phyloP scores from a whole-genome alignment of 192 early-diverging fungal species.

The Entomortierella parvispora region DNA sequence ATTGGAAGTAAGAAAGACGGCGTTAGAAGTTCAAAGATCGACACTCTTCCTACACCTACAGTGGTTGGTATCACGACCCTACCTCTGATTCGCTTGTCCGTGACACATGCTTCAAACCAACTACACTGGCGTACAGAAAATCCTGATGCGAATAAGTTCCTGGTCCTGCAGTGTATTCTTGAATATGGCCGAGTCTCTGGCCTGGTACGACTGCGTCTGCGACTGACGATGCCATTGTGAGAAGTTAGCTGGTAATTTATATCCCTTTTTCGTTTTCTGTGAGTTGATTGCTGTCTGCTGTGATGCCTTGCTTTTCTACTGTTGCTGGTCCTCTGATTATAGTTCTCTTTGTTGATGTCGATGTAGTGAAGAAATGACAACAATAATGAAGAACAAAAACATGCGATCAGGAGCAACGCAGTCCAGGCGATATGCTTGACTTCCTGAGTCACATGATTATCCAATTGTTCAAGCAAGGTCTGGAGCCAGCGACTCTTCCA shows the following conservation, averaged over 20 bases:
- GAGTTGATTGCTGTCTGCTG: too few species aligned
- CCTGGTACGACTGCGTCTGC: conserved; percentile 76
- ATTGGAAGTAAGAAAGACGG: not conserved
- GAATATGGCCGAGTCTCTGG: conserved; percentile 75
- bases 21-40: too few species aligned
- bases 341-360: too few species aligned
- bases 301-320: too few species aligned
- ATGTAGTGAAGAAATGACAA: too few species aligned
- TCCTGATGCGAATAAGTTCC: conserved; percentile 80
- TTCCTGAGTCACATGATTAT: too few species aligned
- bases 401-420: too few species aligned
- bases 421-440: too few species aligned
- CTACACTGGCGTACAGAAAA: conserved; percentile 73
- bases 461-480: too few species aligned
- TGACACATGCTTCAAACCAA: conserved; percentile 55
- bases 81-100: conserved; percentile 28
- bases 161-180: conserved; percentile 71
- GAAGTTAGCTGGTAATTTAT: conserved; percentile 21
- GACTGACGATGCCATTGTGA: conserved; percentile 11
- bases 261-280: not conserved
- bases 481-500: too few species aligned
- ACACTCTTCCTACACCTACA: not conserved
- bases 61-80: not conserved
- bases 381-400: too few species aligned
- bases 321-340: too few species aligned